Conservation (phyloP, 2,329 filamentous ascomycete genomes). For the Xylariales sp. region DNA sequence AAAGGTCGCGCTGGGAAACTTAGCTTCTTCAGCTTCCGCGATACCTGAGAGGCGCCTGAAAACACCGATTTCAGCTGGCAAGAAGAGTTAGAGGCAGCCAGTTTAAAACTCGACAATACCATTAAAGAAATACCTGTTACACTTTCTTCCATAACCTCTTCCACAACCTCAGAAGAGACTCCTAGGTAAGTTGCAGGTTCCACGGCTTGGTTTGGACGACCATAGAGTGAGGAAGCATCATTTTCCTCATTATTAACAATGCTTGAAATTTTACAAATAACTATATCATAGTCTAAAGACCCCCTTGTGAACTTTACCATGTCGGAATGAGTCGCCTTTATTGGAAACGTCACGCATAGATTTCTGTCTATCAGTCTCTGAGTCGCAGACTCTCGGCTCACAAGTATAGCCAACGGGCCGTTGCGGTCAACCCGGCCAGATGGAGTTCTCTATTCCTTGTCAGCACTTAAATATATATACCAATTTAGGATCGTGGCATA, state of each 20-base stretch:
- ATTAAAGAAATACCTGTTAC: slow-evolving; percentile 3
- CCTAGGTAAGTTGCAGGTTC: neutral
- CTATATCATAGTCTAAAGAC: slow-evolving; percentile 23
- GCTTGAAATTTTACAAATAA: slow-evolving; percentile 29
- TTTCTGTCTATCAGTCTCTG: slow-evolving; percentile 4
- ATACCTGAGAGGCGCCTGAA: slow-evolving; percentile 20
- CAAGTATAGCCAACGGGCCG: slow-evolving; percentile 27
- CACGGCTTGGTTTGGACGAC: neutral
- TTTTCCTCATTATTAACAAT: slow-evolving; percentile 10
- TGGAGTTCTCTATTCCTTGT: slow-evolving; percentile 10
- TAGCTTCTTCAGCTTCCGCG: neutral
- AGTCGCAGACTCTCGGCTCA: slow-evolving; percentile 34
- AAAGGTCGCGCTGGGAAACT: slow-evolving; percentile 25
- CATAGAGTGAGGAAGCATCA: neutral
- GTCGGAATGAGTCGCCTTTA: slow-evolving; percentile 31
- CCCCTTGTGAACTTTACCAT: slow-evolving; percentile 37
- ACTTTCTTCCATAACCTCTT: slow-evolving; percentile 1
- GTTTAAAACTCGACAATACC: neutral
- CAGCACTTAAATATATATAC: neutral
- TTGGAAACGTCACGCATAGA: slow-evolving; percentile 23
- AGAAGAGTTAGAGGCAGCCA: neutral
- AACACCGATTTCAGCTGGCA: slow-evolving; percentile 1
- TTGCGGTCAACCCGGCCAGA: slow-evolving; percentile 12
- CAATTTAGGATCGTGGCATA: neutral
- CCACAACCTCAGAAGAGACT: neutral